phyloP scores from a whole-genome alignment of 768 basidiomycete species.

The Phylloporus sp. region DNA sequence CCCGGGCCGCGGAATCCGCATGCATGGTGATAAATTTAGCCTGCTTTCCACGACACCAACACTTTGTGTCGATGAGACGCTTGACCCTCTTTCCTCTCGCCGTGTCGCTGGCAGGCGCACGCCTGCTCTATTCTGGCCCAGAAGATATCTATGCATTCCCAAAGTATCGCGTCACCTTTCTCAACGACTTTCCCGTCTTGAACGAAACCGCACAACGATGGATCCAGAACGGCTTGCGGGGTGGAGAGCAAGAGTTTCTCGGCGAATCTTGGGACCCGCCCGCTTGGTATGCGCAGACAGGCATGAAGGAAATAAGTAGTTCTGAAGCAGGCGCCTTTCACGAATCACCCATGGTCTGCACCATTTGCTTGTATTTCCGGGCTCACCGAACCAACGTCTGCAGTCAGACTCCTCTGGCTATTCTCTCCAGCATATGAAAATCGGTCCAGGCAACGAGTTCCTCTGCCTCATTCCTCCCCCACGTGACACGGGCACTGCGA shows the following conservation, averaged over 20 bases:
- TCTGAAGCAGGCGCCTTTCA: conserved; percentile 35
- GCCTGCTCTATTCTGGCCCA: conserved; percentile 63
- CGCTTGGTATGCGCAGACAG: conserved; percentile 34
- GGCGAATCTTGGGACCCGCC: conserved; percentile 52
- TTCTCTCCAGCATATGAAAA: conserved; percentile 68
- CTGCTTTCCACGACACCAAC: conserved; percentile 15
- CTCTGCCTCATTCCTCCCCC: conserved; percentile 75
- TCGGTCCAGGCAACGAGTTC: conserved; percentile 65
- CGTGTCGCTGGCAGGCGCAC: conserved; percentile 23
- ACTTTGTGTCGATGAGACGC: conserved; percentile 15
- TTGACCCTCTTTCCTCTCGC: conserved; percentile 13
- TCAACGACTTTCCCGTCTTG: conserved; percentile 69
- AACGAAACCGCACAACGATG: conserved; percentile 72
- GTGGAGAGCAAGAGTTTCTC: conserved; percentile 75
- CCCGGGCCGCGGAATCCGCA: conserved; percentile 28
- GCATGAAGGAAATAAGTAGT: conserved; percentile 58
- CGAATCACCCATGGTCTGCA: conserved; percentile 31
- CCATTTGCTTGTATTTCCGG: conserved; percentile 26
- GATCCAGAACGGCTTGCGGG: conserved; percentile 65
- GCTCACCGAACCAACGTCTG: conserved; percentile 14
- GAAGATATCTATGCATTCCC: conserved; percentile 80
- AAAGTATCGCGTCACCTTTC: conserved; percentile 73
- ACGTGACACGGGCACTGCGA: conserved; percentile 38
- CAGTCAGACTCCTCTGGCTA: conserved; percentile 33
- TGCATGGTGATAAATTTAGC: conserved; percentile 30